phyloP scores from a whole-genome alignment of 345 rosid species.

The Salix caprea region DNA sequence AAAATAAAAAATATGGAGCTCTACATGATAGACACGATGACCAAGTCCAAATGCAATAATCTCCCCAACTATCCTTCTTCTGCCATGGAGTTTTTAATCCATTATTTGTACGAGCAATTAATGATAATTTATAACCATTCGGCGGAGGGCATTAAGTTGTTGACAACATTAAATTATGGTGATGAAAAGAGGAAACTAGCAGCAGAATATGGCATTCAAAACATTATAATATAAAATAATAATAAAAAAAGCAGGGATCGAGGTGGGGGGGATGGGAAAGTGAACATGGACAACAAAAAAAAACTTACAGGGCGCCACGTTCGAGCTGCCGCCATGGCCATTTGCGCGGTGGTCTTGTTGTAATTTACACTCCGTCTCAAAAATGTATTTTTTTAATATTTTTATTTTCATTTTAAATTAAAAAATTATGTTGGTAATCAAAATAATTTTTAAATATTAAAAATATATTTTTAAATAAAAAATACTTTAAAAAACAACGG shows the following conservation, averaged over 20 bases:
- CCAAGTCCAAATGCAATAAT: too few relatives aligned
- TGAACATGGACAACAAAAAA: not conserved
- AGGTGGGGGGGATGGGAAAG: conserved; percentile 19
- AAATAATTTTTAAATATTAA: too few relatives aligned
- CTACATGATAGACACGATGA: too few relatives aligned
- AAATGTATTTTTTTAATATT: too few relatives aligned
- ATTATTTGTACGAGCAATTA: not conserved
- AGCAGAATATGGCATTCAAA: not conserved
- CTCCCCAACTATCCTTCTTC: not conserved
- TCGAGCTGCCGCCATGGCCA: not conserved
- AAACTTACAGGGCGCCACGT: not conserved
- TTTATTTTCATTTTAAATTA: too few relatives aligned
- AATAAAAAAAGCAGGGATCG: conserved; percentile 4
- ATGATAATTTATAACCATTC: not conserved
- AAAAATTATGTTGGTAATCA: too few relatives aligned
- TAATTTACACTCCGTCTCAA: too few relatives aligned
- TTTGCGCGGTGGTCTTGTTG: not conserved
- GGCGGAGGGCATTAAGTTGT: not conserved
- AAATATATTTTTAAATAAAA: too few relatives aligned
- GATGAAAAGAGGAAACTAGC: not conserved
- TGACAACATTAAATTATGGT: not conserved
- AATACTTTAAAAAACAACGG: too few relatives aligned
- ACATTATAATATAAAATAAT: not conserved
- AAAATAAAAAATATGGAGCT: too few relatives aligned
- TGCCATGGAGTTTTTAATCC: not conserved